These are phyloP conservation scores for Zygosaccharomyces rouxii DNA, from an alignment of 805 yeast species.

Conservation along the genomic window DNA sequence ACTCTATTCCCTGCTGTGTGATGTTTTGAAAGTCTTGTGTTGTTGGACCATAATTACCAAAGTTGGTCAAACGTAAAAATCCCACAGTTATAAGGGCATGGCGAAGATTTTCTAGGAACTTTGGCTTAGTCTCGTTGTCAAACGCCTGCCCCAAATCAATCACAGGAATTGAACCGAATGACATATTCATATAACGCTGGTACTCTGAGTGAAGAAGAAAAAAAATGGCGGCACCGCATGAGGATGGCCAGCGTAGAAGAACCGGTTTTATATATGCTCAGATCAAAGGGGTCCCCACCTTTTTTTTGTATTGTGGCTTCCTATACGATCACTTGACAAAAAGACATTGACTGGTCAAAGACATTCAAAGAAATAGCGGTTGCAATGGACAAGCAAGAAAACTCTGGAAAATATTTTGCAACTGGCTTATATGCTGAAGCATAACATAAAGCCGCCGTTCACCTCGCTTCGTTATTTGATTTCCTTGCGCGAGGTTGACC, in stretches of 20 bases:
- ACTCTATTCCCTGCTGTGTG: constrained; percentile 38
- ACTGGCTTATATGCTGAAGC: too few species aligned
- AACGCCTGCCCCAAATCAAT: constrained; percentile 31
- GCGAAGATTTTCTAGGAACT: constrained; percentile 36
- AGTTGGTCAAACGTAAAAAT: constrained; percentile 44
- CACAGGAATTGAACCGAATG: constrained; percentile 16
- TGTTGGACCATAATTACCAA: constrained; percentile 39
- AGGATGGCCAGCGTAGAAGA: neutral
- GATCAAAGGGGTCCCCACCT: neutral
- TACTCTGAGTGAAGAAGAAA: neutral
- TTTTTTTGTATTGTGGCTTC: neutral
- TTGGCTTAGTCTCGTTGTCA: constrained; percentile 40
- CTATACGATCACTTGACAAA: neutral
- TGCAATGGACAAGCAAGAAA: neutral
- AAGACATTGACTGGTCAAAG: neutral
- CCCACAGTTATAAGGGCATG: constrained; percentile 55
- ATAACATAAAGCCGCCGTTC: too few species aligned
- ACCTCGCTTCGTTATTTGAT: too few species aligned
- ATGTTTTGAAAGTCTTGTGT: constrained; percentile 38
- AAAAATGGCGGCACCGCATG: neutral
- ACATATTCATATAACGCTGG: constrained; percentile 10
- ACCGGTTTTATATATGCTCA: neutral
- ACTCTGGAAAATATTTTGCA: neutral
- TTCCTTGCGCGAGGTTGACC: too few species aligned
- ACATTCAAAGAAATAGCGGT: too few species aligned